phyloP scores from a whole-genome alignment of 495 filamentous ascomycete species.

The Penicillium cataractarum region DNA sequence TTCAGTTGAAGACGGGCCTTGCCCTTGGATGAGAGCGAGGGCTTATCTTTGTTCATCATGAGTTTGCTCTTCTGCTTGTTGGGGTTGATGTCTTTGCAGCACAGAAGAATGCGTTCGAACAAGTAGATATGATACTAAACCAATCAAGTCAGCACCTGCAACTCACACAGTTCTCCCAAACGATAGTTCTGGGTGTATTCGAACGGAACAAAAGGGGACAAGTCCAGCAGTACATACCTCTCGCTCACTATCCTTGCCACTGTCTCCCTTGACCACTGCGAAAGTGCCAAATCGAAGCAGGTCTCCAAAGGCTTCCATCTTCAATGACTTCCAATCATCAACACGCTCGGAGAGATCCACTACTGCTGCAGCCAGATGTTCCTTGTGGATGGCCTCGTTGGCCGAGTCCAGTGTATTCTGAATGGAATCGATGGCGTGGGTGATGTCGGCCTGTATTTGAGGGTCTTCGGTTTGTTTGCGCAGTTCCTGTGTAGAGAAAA shows the following conservation, averaged over 20 bases:
- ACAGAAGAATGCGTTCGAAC: slow-evolving; percentile 92
- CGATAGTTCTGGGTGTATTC: not conserved
- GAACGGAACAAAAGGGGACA: not conserved
- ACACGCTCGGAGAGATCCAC: slow-evolving; percentile 81
- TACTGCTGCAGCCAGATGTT: slow-evolving; percentile 77
- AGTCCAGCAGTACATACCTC: slow-evolving; percentile 62
- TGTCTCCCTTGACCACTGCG: slow-evolving; percentile 85
- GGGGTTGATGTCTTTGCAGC: slow-evolving; percentile 92
- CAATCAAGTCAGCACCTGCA: slow-evolving; percentile 33
- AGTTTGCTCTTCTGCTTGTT: slow-evolving; percentile 81
- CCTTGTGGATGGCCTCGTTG: slow-evolving; percentile 86
- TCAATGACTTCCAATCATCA: slow-evolving; percentile 96
- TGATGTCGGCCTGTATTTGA: slow-evolving; percentile 67
- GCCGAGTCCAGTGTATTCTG: slow-evolving; percentile 77
- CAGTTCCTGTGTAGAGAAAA: slow-evolving; percentile 66
- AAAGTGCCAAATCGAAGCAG: slow-evolving; percentile 91
- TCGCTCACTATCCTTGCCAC: slow-evolving; percentile 76
- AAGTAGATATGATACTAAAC: slow-evolving; percentile 93
- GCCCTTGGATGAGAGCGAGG: slow-evolving; percentile 69
- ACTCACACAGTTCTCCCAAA: not conserved
- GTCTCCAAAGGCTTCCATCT: slow-evolving; percentile 86
- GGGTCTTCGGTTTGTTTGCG: slow-evolving; percentile 79
- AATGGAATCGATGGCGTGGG: slow-evolving; percentile 72
- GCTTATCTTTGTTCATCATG: slow-evolving; percentile 66
- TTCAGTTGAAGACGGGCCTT: slow-evolving; percentile 89